Evolutionary conservation across 2,329 filamentous ascomycete species (phyloP).

Genomic region (Aspergillus fructus): DNA sequence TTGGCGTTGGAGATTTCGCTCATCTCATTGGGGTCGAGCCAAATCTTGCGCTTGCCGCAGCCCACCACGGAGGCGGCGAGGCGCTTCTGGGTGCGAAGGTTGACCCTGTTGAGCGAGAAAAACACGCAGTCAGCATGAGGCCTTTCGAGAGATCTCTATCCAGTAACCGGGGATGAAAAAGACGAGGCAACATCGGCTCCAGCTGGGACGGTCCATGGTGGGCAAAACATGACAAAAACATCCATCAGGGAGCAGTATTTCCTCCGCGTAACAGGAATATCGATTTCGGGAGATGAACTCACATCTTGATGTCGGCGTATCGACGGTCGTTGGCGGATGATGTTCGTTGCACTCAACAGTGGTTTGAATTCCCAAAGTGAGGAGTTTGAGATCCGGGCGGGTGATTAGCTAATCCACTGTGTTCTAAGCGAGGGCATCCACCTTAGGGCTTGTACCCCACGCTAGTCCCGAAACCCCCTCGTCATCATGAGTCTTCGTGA

Average conservation of each 20-base stretch:
- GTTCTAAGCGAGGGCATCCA: conserved; percentile 40
- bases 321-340: conserved; percentile 48
- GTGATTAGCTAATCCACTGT: conserved; percentile 42
- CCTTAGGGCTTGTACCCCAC: conserved; percentile 38
- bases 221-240: conserved; percentile 13
- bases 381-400: conserved; percentile 39
- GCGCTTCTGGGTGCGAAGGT: conserved; percentile 99
- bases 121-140: conserved; percentile 34
- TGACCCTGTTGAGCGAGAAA: conserved; percentile 70
- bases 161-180: background rate
- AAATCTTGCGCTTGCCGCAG: conserved; percentile 99
- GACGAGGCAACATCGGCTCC: conserved; percentile 5
- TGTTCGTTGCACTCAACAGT: conserved; percentile 43
- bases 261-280: conserved; percentile 16
- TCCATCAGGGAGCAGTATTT: conserved; percentile 21
- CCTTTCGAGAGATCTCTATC: conserved; percentile 11
- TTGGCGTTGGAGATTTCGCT: conserved; percentile 99
- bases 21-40: conserved; percentile 99
- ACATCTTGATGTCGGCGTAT: conserved; percentile 49
- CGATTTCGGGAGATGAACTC: conserved; percentile 35
- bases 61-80: conserved; percentile 97
- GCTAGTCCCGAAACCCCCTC: background rate
- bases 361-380: conserved; percentile 38
- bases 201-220: conserved; percentile 9
- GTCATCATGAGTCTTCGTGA: background rate